These are phyloP conservation scores for Pseudophaeomoniella oleicola DNA, from an alignment of 2,329 filamentous ascomycete species.

Conservation along the genomic window DNA sequence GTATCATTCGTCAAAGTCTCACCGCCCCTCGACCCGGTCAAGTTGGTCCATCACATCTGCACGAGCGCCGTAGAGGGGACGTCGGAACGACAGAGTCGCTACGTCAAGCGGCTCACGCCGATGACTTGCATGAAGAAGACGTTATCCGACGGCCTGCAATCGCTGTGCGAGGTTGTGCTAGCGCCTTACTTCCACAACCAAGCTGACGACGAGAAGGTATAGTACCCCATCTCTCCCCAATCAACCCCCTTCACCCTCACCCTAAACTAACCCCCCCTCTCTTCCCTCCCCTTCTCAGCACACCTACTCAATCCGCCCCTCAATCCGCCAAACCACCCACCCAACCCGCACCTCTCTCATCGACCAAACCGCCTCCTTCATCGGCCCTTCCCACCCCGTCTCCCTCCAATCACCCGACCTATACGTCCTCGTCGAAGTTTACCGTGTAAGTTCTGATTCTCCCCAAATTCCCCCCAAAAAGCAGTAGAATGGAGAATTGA, in stretches of 20 bases:
- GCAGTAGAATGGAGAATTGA: too few relatives aligned
- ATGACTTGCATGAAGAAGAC: slow-evolving; percentile 44
- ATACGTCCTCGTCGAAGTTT: slow-evolving; percentile 47
- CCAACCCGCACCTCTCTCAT: slow-evolving; percentile 34
- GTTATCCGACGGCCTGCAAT: slow-evolving; percentile 40
- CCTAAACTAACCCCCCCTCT: not conserved
- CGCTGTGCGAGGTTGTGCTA: slow-evolving; percentile 41
- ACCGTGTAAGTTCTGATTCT: slow-evolving; percentile 34
- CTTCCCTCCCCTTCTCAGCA: not conserved
- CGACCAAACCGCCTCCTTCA: slow-evolving; percentile 21
- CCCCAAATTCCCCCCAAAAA: too few relatives aligned
- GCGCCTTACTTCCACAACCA: slow-evolving; percentile 39
- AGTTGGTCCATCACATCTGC: slow-evolving; percentile 44
- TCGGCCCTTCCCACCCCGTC: slow-evolving; percentile 38
- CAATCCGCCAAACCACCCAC: slow-evolving; percentile 44
- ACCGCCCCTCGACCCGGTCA: slow-evolving; percentile 43
- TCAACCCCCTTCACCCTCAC: not conserved
- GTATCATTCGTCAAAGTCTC: slow-evolving; percentile 45
- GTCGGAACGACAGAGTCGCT: slow-evolving; percentile 39
- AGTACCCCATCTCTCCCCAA: not conserved
- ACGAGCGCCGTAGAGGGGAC: slow-evolving; percentile 37
- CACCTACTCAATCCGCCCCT: slow-evolving; percentile 42
- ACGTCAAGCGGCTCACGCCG: slow-evolving; percentile 45
- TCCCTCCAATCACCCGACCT: slow-evolving; percentile 47
- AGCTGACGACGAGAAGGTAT: not conserved